Evolutionary conservation across 176 grass and related monocot genomes (phyloP), one percentile per base, ranked within the genome.

Genomic region (Tillandsia leiboldiana): DNA sequence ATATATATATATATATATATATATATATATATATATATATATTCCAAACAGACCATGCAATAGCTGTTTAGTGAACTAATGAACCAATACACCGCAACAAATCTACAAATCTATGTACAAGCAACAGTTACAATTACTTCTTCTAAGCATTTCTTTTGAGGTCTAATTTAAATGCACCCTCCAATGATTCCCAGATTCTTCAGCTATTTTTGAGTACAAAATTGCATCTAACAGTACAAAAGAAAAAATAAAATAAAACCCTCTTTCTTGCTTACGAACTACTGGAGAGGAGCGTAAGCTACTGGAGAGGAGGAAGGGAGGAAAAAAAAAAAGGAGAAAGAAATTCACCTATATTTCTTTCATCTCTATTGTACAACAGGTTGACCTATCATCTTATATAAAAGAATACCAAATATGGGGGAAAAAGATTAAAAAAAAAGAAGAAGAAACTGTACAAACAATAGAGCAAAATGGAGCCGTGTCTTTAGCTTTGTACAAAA

Each of bases 401-500:
- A 42, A 42, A 42, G 33, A 7, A 42, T 6, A 56, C 10, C 12
- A 56, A 56, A 1, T 56, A n/a, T 42, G 11, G 10, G 53, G 53
- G 13, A 18, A 58, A 17, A 58, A 17, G 14, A 59, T 59, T 20
- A 20, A 20, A 18, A n/a, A 59, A 9, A 59, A 59, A 14, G n/a
- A 59, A 8, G 13, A 56, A 15, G 23, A 58, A 75, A 77, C 58
- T 93, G 74, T 93, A 89, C 86, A 86, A 79, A 72, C 33, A 42
- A 42, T 42, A 42, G 33, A 6, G 33, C 7, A 67, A 26, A 26
- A 62, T 87, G 53, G 73, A 79, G 29, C 12, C 57, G 67, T 73
- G 48, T 73, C 8, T 75, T 65, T 81, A 91, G 88, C 72, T 87
- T 78, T 91, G 58, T 87, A 91, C 78, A 82, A 57, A 76, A 66